A percentile compares a stretch with the other conserved stretches of the same genome.
Evolutionary conservation across 1,139 yeast genomes (phyloP).

Genomic region (Magnusiomyces sp.): DNA sequence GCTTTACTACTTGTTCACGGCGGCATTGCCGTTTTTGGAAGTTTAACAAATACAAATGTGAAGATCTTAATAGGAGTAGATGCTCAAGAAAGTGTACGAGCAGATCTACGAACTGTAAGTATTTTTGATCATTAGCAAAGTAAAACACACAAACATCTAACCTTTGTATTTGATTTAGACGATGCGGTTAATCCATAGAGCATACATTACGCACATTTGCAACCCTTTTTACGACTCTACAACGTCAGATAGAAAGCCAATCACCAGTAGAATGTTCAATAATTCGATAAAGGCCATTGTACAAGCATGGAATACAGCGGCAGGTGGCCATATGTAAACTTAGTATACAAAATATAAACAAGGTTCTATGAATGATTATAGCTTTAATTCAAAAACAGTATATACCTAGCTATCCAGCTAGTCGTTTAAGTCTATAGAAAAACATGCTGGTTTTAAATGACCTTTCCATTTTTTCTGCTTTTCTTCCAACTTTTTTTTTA

Average conservation of each 20-base stretch:
- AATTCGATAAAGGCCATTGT: conserved; percentile 22
- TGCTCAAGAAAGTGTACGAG: conserved; percentile 25
- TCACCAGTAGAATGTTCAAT: conserved; percentile 26
- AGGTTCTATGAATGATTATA: too few species aligned
- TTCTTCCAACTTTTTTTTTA: too few species aligned
- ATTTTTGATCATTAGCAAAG: not conserved
- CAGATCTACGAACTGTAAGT: conserved; percentile 24
- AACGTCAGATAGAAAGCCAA: conserved; percentile 16
- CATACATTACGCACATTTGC: conserved; percentile 32
- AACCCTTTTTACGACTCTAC: conserved; percentile 32
- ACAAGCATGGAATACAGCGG: conserved; percentile 21
- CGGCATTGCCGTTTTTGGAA: conserved; percentile 37
- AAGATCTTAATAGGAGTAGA: conserved; percentile 34
- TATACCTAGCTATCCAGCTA: too few species aligned
- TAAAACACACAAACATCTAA: not conserved
- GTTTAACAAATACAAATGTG: conserved; percentile 34
- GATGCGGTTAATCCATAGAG: conserved; percentile 29
- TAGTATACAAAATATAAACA: too few species aligned
- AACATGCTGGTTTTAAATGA: too few species aligned
- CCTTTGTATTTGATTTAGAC: conserved; percentile 17
- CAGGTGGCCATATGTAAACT: not conserved
- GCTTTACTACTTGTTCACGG: conserved; percentile 35
- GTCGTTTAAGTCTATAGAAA: too few species aligned
- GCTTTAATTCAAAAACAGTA: too few species aligned
- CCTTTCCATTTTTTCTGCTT: too few species aligned